Evolutionary conservation across 495 filamentous ascomycete species (phyloP), one percentile per base, ranked within the genome.

Genomic region (Evernia prunastri): DNA sequence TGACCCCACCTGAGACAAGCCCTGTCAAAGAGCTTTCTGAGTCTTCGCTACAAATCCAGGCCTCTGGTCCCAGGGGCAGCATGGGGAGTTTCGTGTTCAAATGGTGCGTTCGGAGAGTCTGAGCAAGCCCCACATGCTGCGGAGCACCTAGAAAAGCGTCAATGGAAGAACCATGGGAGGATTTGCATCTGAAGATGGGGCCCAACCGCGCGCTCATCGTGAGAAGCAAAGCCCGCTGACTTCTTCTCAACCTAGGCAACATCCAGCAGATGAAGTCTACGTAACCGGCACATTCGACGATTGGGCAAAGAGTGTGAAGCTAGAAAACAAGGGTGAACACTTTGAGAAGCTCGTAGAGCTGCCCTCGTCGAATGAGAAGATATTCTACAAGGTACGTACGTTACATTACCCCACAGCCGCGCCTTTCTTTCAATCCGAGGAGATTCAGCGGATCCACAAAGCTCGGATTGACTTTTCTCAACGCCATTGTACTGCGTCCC

Each of bases 211-310:
- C 35, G 35, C 71, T 65, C 63, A 63, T 39, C 35, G 53, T 47
- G 36, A 35, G 9, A n/a, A 33, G 29, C 65, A 43, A 20, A 25
- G 58, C 49, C 31, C 39, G 60, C 66, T 69, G 18, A 59, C 56
- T 37, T 59, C n/a, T 42, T 4, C 45, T 40, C 56, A 45, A 39
- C 9, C 4, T 70, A 92, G 90, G 90, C 83, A 85, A 67, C 85
- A 91, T 71, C 71, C 80, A 66, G 91, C 89, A 65, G 81, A 82
- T 65, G 91, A 96, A 72, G 94, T 98, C 67, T 92, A 88, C 74
- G 94, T 98, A 64, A 96, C 92, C 10, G 94, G 94, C 70, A 93
- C 89, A 57, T 98, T 97, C 73, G 93, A 98, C 75, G 83, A 91
- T 77, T 98, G 94, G 94, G 79, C 82, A 54, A 89, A 91, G 80